These are phyloP conservation scores for Astrothelium macrocarpum DNA, from an alignment of 495 filamentous ascomycete species.

Conservation along the genomic window DNA sequence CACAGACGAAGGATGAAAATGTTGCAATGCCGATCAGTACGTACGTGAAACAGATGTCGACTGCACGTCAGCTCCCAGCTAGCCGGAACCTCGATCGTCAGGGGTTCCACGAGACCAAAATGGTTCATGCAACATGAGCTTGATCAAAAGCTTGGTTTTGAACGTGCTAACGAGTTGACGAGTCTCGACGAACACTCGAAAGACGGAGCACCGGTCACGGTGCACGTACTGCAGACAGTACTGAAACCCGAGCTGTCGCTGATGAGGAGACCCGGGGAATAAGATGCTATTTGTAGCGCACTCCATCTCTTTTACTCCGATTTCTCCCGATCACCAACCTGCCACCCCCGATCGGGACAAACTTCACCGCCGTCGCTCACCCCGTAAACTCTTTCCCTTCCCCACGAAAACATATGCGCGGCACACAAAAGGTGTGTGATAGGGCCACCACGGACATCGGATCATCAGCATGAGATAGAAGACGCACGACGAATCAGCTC, in stretches of 20 bases:
- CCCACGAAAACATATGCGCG: too few species aligned
- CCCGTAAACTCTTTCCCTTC: too few species aligned
- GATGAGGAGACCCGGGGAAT: neutral
- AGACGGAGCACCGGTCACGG: neutral
- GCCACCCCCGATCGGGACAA: neutral
- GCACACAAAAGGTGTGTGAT: too few species aligned
- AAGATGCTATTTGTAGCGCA: too few species aligned
- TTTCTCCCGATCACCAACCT: neutral
- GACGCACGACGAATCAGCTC: neutral
- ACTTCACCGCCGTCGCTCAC: neutral
- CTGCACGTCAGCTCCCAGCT: too few species aligned
- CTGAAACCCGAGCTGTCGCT: neutral
- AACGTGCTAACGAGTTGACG: too few species aligned
- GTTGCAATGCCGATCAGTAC: neutral
- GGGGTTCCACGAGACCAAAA: neutral
- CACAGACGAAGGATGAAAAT: too few species aligned
- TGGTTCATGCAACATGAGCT: slow-evolving; percentile 2
- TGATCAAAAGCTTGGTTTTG: slow-evolving; percentile 1
- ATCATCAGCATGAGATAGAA: too few species aligned
- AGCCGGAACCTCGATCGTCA: too few species aligned
- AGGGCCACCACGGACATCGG: neutral
- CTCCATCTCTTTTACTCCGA: neutral
- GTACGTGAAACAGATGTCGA: neutral
- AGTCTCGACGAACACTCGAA: neutral
- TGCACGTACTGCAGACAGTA: too few species aligned